Percentiles rank a stretch among this genome's conserved stretches.
Evolutionary conservation across 257 asterid species (phyloP).

Genomic region (Solanum lignicaule): DNA sequence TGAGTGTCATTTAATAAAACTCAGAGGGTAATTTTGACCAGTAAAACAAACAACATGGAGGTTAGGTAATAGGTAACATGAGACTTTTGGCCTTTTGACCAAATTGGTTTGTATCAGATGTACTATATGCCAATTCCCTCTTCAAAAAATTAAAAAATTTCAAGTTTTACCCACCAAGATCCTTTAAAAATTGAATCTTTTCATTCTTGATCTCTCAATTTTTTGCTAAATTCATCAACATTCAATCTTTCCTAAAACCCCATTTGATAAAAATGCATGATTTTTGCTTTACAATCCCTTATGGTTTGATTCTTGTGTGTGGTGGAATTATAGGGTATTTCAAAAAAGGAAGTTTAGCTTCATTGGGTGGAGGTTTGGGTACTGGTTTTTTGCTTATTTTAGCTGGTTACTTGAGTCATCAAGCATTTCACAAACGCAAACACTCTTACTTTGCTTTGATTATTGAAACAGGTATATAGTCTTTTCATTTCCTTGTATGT

Average conservation of each 20-base stretch:
- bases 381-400: constrained; percentile 66
- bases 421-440: constrained; percentile 76
- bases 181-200: not conserved
- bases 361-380: constrained; percentile 84
- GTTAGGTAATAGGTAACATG: not conserved
- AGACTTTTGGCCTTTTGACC: not conserved
- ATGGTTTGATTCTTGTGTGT: constrained; percentile 57
- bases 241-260: not conserved
- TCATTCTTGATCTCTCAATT: not conserved
- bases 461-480: constrained; percentile 61
- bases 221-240: not conserved
- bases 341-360: constrained; percentile 71
- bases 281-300: constrained; percentile 96
- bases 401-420: constrained; percentile 88
- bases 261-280: constrained; percentile 58
- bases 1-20: not conserved
- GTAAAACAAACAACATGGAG: not conserved
- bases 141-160: not conserved
- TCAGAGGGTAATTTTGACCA: not conserved
- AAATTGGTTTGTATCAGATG: not conserved
- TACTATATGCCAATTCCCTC: not conserved
- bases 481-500: not conserved
- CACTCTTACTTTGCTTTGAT: constrained; percentile 61
- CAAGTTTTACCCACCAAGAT: not conserved
- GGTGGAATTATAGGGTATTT: constrained; percentile 81